Base-by-base conservation (phyloP, 2,329 filamentous ascomycete genomes). In the Didymosphaeria variabile region DNA sequence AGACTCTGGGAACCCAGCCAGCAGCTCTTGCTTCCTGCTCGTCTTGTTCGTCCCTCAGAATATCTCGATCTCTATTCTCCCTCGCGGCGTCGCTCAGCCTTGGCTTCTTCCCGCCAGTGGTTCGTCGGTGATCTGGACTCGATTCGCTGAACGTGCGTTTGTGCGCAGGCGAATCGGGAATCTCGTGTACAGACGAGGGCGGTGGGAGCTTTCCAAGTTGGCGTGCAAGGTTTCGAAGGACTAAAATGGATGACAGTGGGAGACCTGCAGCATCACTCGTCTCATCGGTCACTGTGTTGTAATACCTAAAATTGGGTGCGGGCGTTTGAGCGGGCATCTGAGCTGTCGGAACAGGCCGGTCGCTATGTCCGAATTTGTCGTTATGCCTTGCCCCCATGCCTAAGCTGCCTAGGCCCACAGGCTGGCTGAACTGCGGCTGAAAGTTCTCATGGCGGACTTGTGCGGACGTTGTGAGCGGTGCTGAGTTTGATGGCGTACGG, bases 191-290 rank as follows among this genome's bases (percentile, higher is more conserved):
- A 1, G 65, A 55, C 1, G 70, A 62, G 0, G 74, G 73, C 0
- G 72, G 72, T 2, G 73, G 70, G 3, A 80, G 71, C 57, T 79
- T 80, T 21, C 72, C 75, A 26, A 81, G 70, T 59, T 79, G 77
- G 26, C 81, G 78, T 13, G 91, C 91, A 62, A 95, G 87, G 73
- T 95, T 95, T 32, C 92, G 87, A 49, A 95, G 83, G 38, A 95
- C 90, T 31, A 94, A 83, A 15, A 91, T 89, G 2, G 91, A 90
- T 57, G 90, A 91, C 7, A 94, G 83, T n/a, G 92, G 91, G 38
- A 94, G 89, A 5, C 92, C 92, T 0, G 90, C 90, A 2, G 91
- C 89, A 71, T 93, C 82, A 57, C 68, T 67, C 5, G 75, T 73
- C 66, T 86, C 84, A 63, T 86, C 84, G 15, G 79, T 77, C 0